phyloP scores from a whole-genome alignment of 1,284 basidiomycete species.

The Earliella scabrosa region DNA sequence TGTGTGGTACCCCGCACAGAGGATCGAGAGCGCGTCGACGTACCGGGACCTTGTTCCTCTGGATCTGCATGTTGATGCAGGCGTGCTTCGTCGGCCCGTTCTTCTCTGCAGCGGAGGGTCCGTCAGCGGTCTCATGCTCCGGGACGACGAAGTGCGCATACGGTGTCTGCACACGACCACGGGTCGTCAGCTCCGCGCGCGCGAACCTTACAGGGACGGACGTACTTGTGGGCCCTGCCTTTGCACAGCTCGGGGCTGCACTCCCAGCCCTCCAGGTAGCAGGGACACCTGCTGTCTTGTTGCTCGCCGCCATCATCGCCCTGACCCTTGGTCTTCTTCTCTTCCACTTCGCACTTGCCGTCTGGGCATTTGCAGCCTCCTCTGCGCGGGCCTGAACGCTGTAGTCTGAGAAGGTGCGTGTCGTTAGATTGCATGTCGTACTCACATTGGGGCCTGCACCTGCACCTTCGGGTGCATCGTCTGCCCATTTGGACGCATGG shows the following conservation, averaged over 20 bases:
- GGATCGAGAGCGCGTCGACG: not conserved
- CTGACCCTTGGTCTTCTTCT: too few relatives aligned
- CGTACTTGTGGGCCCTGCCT: too few relatives aligned
- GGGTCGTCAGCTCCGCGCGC: too few relatives aligned
- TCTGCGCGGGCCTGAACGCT: not conserved
- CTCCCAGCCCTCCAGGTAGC: conserved; percentile 39
- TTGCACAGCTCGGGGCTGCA: conserved; percentile 46
- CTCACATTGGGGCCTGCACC: conserved; percentile 32
- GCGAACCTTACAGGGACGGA: too few relatives aligned
- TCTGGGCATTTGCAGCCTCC: conserved; percentile 13
- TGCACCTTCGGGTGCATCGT: conserved; percentile 37
- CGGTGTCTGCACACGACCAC: too few relatives aligned
- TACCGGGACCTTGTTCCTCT: conserved; percentile 13
- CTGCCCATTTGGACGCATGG: conserved; percentile 33
- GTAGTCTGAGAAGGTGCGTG: not conserved
- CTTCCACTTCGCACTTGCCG: conserved; percentile 44
- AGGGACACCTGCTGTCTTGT: conserved; percentile 36
- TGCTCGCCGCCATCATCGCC: too few relatives aligned
- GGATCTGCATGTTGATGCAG: conserved; percentile 14
- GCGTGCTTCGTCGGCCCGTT: conserved; percentile 1
- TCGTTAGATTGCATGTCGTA: not conserved
- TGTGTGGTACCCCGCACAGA: not conserved
- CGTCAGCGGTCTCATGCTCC: too few relatives aligned
- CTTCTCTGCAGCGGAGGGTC: not conserved
- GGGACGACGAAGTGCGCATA: too few relatives aligned